Evolutionary conservation across 495 filamentous ascomycete genomes (phyloP), one percentile per base, ranked within the genome.

Genomic region (Aspergillus saccharolyticus): DNA sequence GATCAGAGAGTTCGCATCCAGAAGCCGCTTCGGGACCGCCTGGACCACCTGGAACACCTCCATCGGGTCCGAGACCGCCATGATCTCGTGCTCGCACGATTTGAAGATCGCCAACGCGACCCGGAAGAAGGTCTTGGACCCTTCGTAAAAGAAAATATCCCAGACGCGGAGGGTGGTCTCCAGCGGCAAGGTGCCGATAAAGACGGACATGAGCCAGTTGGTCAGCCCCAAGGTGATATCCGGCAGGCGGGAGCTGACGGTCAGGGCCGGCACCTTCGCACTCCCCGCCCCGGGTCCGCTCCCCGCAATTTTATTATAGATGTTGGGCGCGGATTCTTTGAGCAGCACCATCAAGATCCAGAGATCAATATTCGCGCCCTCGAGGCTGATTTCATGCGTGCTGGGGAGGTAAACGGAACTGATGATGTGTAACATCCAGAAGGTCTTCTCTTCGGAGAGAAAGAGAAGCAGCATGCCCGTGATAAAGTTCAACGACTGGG

Each of bases 181-280:
- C 61, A 95, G 89, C 17, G 94, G 94, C 24, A 98, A 71, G 1
- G 87, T 96, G 39, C 92, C 91, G 68, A 97, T 93, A 70, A 94
- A 97, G 45, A 91, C 86, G 16, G 87, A 91, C 94, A 98, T 98
- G 70, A 98, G 95, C 94, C 94, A 98, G n/a, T 91, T 87, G 1
- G 92, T 96, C 64, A 92, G 87, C 58, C 91, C 93, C 1, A 98
- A 81, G 9, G 90, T 92, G 62, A 98, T 91, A 12, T 94, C 89
- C 0, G 94, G 94, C 8, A 96, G 76, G 2, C 88, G 84, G 19
- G 81, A 79, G 58, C 74, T 75, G 33, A 80, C 77, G 19, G 74
- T 80, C 17, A 80, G 70, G 19, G 78, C 71, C 46, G 73, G 69
- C 14, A 62, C 44, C 54, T 70, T 74, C 39, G 60, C 59, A 20